Conservation (phyloP, 345 rosid species). For the Salix arbutifolia region DNA sequence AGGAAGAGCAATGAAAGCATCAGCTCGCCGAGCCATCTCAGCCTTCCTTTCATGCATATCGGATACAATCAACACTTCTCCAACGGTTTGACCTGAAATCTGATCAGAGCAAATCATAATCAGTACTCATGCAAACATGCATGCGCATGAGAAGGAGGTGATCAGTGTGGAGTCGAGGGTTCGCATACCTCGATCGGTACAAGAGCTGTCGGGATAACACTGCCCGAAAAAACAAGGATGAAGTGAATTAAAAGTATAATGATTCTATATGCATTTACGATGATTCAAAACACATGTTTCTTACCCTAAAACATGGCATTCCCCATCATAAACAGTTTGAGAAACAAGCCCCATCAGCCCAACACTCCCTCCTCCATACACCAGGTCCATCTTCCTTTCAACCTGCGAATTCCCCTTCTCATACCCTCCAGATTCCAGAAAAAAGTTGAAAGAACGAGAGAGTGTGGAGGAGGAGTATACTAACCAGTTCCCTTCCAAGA, state of each 20-base stretch:
- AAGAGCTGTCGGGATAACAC: slow-evolving; percentile 39
- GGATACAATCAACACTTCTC: slow-evolving; percentile 34
- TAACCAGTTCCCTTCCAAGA: slow-evolving; percentile 35
- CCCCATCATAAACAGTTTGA: slow-evolving; percentile 33
- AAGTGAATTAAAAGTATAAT: neutral
- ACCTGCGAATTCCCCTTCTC: slow-evolving; percentile 19
- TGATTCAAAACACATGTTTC: neutral
- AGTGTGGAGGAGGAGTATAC: neutral
- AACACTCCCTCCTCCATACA: slow-evolving; percentile 42
- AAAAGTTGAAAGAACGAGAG: neutral
- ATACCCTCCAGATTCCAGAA: neutral
- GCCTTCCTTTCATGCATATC: slow-evolving; percentile 47
- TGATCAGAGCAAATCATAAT: neutral
- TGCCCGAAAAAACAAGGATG: neutral
- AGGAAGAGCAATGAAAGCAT: slow-evolving; percentile 45
- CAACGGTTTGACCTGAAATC: slow-evolving; percentile 35
- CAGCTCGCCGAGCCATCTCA: slow-evolving; percentile 37
- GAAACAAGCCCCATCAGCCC: slow-evolving; percentile 43
- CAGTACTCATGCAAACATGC: neutral
- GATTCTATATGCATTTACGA: neutral
- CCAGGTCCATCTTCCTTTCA: slow-evolving; percentile 33
- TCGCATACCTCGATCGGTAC: slow-evolving; percentile 30
- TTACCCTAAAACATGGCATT: slow-evolving; percentile 40
- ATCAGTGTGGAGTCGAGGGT: neutral
- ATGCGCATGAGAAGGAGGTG: neutral